Percentiles rank a stretch among this genome's conserved stretches.
Evolutionary conservation across 192 early-diverging fungal genomes (phyloP).

Genomic region (Phycomyces blakesleeanus): DNA sequence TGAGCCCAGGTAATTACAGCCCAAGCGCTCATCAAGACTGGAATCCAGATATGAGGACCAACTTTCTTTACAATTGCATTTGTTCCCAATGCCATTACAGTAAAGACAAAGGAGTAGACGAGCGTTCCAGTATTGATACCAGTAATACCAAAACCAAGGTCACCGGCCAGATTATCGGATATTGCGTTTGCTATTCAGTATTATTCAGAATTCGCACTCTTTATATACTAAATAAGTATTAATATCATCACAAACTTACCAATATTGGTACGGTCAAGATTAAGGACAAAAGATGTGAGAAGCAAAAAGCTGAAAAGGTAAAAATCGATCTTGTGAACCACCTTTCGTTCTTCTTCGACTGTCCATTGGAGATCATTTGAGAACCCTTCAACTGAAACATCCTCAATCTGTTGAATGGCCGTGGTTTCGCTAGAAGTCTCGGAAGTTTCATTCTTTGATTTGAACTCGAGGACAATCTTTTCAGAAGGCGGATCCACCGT

Average conservation of each 20-base stretch:
- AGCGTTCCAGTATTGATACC: slow-evolving; percentile 39
- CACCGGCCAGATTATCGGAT: slow-evolving; percentile 41
- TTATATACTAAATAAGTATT: background rate
- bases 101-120: slow-evolving; percentile 37
- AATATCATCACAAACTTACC: slow-evolving; percentile 6
- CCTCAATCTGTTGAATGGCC: too few species aligned
- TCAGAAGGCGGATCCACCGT: too few species aligned
- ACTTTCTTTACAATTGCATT: slow-evolving; percentile 45
- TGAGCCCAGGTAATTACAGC: slow-evolving; percentile 24
- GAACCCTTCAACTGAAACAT: slow-evolving; percentile 7
- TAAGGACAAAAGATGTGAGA: slow-evolving; percentile 36
- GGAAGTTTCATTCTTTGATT: too few species aligned
- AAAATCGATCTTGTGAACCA: slow-evolving; percentile 35
- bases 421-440: too few species aligned
- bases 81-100: slow-evolving; percentile 43
- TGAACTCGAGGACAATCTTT: too few species aligned
- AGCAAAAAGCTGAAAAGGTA: slow-evolving; percentile 51
- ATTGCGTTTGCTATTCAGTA: slow-evolving; percentile 35
- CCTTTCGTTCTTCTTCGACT: slow-evolving; percentile 40
- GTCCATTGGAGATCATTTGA: slow-evolving; percentile 43
- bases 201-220: background rate
- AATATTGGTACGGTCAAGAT: slow-evolving; percentile 29
- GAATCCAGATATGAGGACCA: slow-evolving; percentile 51
- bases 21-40: slow-evolving; percentile 35
- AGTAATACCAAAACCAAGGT: slow-evolving; percentile 40